Conservation (phyloP, 2,329 filamentous ascomycete species). For the Scleromitrula shiraiana region DNA sequence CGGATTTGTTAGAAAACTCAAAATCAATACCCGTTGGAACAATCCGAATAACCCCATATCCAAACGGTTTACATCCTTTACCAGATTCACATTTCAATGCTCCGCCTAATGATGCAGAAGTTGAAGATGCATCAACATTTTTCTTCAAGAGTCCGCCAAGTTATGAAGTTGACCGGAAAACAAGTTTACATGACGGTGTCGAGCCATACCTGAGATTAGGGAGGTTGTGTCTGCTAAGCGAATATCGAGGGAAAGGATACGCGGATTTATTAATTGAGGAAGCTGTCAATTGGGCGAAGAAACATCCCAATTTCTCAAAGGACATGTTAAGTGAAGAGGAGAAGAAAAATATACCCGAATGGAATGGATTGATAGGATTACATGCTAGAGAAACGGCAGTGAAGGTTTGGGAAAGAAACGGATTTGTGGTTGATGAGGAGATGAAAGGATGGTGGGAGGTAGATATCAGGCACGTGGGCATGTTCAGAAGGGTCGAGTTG, state of each 20-base stretch:
- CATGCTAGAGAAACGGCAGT: slow-evolving; percentile 68
- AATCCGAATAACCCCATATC: neutral
- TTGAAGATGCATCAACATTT: neutral
- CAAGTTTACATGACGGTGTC: slow-evolving; percentile 47
- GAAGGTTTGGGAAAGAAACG: slow-evolving; percentile 59
- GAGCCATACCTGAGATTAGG: slow-evolving; percentile 82
- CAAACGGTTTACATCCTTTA: neutral
- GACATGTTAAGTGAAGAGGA: slow-evolving; percentile 36
- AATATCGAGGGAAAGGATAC: slow-evolving; percentile 58
- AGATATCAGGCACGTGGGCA: slow-evolving; percentile 76
- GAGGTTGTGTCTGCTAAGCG: slow-evolving; percentile 60
- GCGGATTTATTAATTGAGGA: slow-evolving; percentile 58
- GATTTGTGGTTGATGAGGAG: slow-evolving; percentile 64
- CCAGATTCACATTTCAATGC: neutral
- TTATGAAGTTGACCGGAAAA: slow-evolving; percentile 28
- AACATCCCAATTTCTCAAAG: slow-evolving; percentile 46
- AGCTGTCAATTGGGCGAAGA: slow-evolving; percentile 58
- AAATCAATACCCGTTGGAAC: neutral
- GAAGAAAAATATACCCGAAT: slow-evolving; percentile 39
- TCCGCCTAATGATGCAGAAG: neutral
- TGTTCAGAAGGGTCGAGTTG: slow-evolving; percentile 44
- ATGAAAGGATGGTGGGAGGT: slow-evolving; percentile 79
- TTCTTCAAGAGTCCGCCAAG: slow-evolving; percentile 6
- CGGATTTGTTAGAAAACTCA: neutral
- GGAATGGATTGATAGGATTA: slow-evolving; percentile 68